Base-by-base conservation (phyloP, 2,329 filamentous ascomycete species). In the Cadophora sp. region DNA sequence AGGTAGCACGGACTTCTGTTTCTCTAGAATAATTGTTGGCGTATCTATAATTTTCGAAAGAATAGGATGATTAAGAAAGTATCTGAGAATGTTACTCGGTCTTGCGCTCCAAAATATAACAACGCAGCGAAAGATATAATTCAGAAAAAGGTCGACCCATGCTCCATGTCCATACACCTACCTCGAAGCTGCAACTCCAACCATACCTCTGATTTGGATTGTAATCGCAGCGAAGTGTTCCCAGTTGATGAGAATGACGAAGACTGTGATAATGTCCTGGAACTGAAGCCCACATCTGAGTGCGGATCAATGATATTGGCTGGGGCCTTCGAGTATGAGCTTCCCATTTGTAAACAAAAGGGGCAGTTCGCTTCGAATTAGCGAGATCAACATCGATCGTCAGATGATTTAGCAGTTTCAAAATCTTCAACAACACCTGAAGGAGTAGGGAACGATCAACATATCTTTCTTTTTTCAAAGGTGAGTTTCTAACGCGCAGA, bases 311-410 rank as follows among this genome's bases (percentile, higher is more conserved):
- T 8, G 37, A 16, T 4, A 43, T 16, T 8, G 12, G 7, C 4
- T 16, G 12, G 11, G 5, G 16, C 19, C 40, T 22, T n/a, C 43
- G 22, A 6, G 19, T 5, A n/a, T 22, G n/a, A 48, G 19, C 8
- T 5, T 48, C n/a, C 11, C 8, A 40, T 14, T 31, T 37, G n/a
- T 37, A 12, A 40, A 43, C 31, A 40, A 43, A 59, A 27, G 22
- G 34, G 34, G 34, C 9, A 40, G 22, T 34, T 40, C 31, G 31
- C 34, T 59, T 19, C 31, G 7, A 48, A 22, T 59, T 59, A 59
- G 56, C 56, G 56, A 59, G 56, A 40, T 27, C 31, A 59, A 59
- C 56, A 58, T 37, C 8, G n/a, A 40, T 37, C n/a, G 24, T 34
- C n/a, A 4, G n/a, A 24, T 5, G 55, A 58, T 34, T 43, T 9